These are phyloP conservation scores for Silybum marianum DNA, from an alignment of 129 eudicot genomes.

Conservation along the genomic window DNA sequence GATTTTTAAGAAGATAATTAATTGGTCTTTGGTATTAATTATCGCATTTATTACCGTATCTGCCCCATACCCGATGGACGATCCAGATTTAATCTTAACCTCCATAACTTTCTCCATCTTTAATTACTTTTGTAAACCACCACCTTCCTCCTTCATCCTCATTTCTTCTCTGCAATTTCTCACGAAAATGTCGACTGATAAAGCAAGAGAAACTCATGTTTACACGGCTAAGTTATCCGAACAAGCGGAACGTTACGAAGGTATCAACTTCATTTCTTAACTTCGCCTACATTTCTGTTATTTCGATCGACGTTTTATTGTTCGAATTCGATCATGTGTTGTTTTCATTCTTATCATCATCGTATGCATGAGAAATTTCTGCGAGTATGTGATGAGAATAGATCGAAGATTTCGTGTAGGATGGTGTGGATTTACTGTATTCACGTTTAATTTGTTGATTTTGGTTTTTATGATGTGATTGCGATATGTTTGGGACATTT, in stretches of 20 bases:
- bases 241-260: conserved; percentile 89
- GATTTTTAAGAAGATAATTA: background rate
- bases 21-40: background rate
- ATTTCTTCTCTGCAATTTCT: conserved; percentile 7
- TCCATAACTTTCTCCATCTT: conserved; percentile 29
- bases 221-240: conserved; percentile 84
- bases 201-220: conserved; percentile 78
- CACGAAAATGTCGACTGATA: conserved; percentile 58
- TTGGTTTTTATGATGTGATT: background rate
- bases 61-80: conserved; percentile 30
- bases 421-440: background rate
- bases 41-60: conserved; percentile 12
- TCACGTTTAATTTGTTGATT: conserved; percentile 2
- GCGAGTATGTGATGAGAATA: background rate
- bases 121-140: conserved; percentile 22
- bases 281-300: background rate
- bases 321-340: background rate
- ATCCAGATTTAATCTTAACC: conserved; percentile 37
- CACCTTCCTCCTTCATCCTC: background rate
- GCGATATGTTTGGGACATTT: background rate
- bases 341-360: background rate
- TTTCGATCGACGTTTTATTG: background rate
- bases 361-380: background rate
- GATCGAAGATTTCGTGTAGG: background rate
- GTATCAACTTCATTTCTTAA: conserved; percentile 39